Percentiles rank a stretch among this genome's conserved stretches.
Conservation (phyloP, 768 basidiomycete species). For the Auricularia cornea region DNA sequence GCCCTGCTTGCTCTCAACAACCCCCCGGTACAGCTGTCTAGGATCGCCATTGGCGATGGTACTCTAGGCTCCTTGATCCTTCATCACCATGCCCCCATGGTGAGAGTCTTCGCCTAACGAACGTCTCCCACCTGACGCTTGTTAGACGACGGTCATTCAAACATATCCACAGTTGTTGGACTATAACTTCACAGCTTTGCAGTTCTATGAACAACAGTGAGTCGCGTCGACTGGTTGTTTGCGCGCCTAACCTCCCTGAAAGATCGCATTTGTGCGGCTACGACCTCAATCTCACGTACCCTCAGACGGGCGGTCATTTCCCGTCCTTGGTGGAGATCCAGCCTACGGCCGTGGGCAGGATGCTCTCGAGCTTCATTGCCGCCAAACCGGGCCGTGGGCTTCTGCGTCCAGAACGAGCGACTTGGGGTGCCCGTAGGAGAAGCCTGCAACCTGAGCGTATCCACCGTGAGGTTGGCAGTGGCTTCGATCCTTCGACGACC, state of each 20-base stretch:
- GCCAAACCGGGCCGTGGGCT: not conserved
- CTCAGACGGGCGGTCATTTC: slow-evolving; percentile 44
- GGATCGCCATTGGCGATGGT: slow-evolving; percentile 66
- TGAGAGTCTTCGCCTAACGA: slow-evolving; percentile 20
- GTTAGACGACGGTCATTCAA: slow-evolving; percentile 47
- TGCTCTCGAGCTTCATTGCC: not conserved
- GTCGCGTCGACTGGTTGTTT: slow-evolving; percentile 16
- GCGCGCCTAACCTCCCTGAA: not conserved
- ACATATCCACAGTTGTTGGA: slow-evolving; percentile 72
- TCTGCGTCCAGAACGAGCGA: not conserved
- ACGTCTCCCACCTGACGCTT: not conserved
- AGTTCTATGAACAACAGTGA: slow-evolving; percentile 60
- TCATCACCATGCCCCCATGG: slow-evolving; percentile 47
- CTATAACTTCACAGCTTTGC: slow-evolving; percentile 52
- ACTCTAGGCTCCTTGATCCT: slow-evolving; percentile 42
- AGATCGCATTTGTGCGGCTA: slow-evolving; percentile 52
- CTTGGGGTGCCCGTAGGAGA: not conserved
- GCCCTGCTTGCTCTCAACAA: slow-evolving; percentile 52
- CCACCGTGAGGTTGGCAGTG: too few relatives aligned
- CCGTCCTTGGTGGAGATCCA: slow-evolving; percentile 22
- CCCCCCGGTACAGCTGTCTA: slow-evolving; percentile 59
- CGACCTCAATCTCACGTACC: slow-evolving; percentile 61
- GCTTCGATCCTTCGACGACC: too few relatives aligned
- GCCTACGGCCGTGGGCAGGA: not conserved
- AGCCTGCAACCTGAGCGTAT: not conserved